Base-by-base conservation (phyloP, 495 filamentous ascomycete species). In the Hypoxylon perforatum region DNA sequence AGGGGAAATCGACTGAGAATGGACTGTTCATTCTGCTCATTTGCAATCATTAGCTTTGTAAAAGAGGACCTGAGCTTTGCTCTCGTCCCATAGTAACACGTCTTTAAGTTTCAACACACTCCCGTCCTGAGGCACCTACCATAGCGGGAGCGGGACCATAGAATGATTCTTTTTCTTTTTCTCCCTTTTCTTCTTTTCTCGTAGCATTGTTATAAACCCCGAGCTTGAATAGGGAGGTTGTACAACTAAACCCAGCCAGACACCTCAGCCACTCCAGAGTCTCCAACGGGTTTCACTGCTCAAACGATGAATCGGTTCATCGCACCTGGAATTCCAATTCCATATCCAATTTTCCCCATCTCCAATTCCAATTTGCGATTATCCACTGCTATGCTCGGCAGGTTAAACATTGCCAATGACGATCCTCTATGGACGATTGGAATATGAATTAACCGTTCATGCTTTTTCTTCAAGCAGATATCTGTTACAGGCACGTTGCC, bases 1-100 rank as follows among this genome's bases (percentile, higher is more conserved):
- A 68, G 59, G 65, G 65, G 65, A 61, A 61, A 61, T 67, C 44
- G 63, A 61, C 50, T 48, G 46, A 48, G 46, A 48, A 48, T 48
- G 46, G 23, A 28, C 12, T 7, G 46, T 48, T 15, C 9, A n/a
- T n/a, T n/a, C n/a, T n/a, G n/a, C n/a, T n/a, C n/a, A n/a, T 46
- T 42, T 42, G n/a, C 25, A 30, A 22, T 30, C 46, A 48, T 11
- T 9, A 12, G 46, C 1, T 48, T n/a, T n/a, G n/a, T n/a, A n/a
- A n/a, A n/a, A n/a, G n/a, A n/a, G 25, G 21, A 28, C 35, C 9
- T n/a, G 12, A 38, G 9, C 35, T 38, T 12, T n/a, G 2, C 35
- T 38, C 30, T 38, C 35, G 14, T 11, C 39, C 39, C n/a, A n/a
- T 42, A 15, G 17, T 7, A 28, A 3, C 25, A 28, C 3, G 25